Evolutionary conservation across 2,329 filamentous ascomycete species (phyloP), one percentile per base, ranked within the genome.

Genomic region (Pseudogymnoascus sp.): DNA sequence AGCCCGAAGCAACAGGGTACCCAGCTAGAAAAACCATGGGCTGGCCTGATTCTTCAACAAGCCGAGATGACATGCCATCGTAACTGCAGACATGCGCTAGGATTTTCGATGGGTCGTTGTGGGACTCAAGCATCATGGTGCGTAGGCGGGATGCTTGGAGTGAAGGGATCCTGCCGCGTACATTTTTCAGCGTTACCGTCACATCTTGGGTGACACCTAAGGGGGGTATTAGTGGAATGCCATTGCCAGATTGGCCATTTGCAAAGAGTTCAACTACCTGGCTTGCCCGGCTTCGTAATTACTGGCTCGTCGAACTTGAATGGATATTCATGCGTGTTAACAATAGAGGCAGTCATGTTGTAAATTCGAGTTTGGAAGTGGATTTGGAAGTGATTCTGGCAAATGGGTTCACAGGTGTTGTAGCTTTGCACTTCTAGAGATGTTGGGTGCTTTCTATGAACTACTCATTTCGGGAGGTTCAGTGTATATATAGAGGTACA

Each of bases 21-120:
- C 78, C 77, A 0, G 76, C 73, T 0, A 80, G 69, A 62, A 80
- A 80, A 8, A 79, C 64, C 58, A 79, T 69, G 0, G 78, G 78
- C 55, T 80, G 80, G 0, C 78, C 77, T 1, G 78, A 75, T 65
- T 80, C 76, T 62, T 80, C 75, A 5, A 75, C 73, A 0, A 81
- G 69, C 0, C 76, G 74, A 1, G 78, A 78, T 21, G 73, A 76
- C 0, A 80, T 69, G 0, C 72, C 77, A 37, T 80, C 77, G 49
- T 80, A 78, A 52, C 71, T 74, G 65, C 77, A 79, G 21, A 70
- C 69, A 45, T 76, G 74, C 0, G 78, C 77, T 4, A 80, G 60
- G 45, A 80, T 79, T 63, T 78, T 80, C 4, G 68, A 69, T 1
- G 76, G 73, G 60, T 79, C 75, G 0, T 68, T 63, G 38, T 74